Evolutionary conservation across 176 grass and related monocot genomes (phyloP).

Genomic region (Sorghum bicolor): DNA sequence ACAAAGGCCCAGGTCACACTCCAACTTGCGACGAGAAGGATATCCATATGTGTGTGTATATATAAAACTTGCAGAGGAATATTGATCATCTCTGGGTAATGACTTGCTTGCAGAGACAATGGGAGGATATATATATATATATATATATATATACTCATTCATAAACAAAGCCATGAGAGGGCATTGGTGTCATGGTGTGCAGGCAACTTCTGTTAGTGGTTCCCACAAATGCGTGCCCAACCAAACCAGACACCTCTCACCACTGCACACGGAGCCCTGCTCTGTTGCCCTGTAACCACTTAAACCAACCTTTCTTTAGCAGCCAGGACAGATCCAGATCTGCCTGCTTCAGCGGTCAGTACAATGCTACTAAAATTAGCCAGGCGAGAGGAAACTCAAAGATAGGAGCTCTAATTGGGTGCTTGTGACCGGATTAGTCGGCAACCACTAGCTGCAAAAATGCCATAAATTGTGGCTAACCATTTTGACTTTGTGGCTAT

Average conservation of each 20-base stretch:
- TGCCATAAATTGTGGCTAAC: constrained; percentile 33
- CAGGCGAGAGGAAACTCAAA: background rate
- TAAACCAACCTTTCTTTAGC: constrained; percentile 38
- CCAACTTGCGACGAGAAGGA: constrained; percentile 34
- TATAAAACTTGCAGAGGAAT: background rate
- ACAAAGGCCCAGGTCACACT: constrained; percentile 30
- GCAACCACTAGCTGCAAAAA: constrained; percentile 31
- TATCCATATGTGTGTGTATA: background rate
- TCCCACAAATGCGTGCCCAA: constrained; percentile 28
- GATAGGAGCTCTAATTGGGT: background rate
- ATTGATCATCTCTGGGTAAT: background rate
- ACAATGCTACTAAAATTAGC: constrained; percentile 40
- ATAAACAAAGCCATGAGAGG: constrained; percentile 28
- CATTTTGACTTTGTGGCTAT: constrained; percentile 21
- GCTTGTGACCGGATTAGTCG: constrained; percentile 23
- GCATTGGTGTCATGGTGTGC: constrained; percentile 11
- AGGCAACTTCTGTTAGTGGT: constrained; percentile 30
- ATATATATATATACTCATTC: background rate
- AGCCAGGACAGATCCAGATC: constrained; percentile 41
- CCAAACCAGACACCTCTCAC: constrained; percentile 16
- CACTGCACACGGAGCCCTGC: constrained; percentile 20
- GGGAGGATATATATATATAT: background rate
- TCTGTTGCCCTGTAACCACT: constrained; percentile 27
- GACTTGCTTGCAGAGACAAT: background rate
- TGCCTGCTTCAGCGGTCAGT: constrained; percentile 29